phyloP scores from a whole-genome alignment of 2,329 filamentous ascomycete species.

The Emmonsiellopsis sp. region DNA sequence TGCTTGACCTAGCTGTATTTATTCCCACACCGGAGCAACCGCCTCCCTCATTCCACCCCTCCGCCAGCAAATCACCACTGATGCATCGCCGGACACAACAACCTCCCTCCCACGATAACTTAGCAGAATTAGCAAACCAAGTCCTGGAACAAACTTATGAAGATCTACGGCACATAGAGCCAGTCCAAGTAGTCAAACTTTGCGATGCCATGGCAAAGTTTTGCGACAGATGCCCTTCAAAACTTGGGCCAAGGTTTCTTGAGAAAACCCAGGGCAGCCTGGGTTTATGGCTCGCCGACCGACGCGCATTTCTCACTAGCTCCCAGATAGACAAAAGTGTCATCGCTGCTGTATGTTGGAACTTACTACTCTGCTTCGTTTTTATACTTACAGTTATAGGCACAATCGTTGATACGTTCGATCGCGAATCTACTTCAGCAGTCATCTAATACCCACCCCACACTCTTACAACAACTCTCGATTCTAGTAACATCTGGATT shows the following conservation, averaged over 20 bases:
- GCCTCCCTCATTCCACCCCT: constrained; percentile 14
- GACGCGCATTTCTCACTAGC: constrained; percentile 18
- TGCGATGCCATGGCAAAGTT: constrained; percentile 48
- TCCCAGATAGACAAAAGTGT: constrained; percentile 22
- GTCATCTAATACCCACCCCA: constrained; percentile 18
- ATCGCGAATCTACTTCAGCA: constrained; percentile 24
- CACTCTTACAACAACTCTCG: constrained; percentile 44
- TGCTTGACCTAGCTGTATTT: constrained; percentile 29
- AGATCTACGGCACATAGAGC: constrained; percentile 31
- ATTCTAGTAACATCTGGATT: constrained; percentile 45
- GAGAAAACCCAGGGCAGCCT: constrained; percentile 47
- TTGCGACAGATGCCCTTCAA: constrained; percentile 39
- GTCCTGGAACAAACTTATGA: constrained; percentile 50
- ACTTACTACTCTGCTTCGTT: constrained; percentile 1
- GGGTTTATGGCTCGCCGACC: constrained; percentile 27
- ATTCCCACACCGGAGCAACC: constrained; percentile 15
- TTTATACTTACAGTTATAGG: constrained; percentile 21
- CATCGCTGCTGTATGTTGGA: constrained; percentile 26
- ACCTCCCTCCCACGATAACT: constrained; percentile 32
- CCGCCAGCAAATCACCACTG: background rate
- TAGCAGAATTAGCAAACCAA: constrained; percentile 53
- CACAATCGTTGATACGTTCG: constrained; percentile 23
- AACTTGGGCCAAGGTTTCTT: constrained; percentile 49
- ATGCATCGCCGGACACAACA: background rate
- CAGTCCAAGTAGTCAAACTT: constrained; percentile 37